Evolutionary conservation across 257 asterid genomes (phyloP).

Genomic region (Ocimum tenuiflorum): DNA sequence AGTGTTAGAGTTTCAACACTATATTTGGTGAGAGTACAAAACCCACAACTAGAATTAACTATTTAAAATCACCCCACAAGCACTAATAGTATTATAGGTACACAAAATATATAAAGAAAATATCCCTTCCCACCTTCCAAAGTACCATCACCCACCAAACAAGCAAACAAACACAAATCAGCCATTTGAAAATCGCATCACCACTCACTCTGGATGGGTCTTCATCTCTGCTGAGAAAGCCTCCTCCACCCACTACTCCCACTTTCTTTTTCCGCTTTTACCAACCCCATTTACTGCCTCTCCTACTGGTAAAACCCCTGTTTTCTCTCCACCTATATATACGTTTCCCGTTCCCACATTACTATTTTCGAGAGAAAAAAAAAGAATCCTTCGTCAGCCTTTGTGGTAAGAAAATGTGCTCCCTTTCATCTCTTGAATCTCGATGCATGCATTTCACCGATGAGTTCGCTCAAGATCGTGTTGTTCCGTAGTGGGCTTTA

Average conservation of each 20-base stretch:
- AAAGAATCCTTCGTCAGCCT: slow-evolving; percentile 10
- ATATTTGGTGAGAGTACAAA: too few species aligned
- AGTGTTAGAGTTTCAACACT: too few species aligned
- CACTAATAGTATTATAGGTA: too few species aligned
- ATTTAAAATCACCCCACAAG: too few species aligned
- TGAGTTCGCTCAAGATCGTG: slow-evolving; percentile 5
- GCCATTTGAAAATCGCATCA: slow-evolving; percentile 31
- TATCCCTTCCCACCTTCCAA: slow-evolving; percentile 7
- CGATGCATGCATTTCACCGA: slow-evolving; percentile 13
- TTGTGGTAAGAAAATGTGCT: slow-evolving; percentile 26
- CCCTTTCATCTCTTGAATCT: slow-evolving; percentile 18
- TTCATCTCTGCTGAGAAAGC: slow-evolving; percentile 44
- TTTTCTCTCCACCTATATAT: slow-evolving; percentile 17
- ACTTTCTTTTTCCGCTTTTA: background rate
- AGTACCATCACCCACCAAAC: slow-evolving; percentile 8
- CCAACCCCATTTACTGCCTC: background rate
- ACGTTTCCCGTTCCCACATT: slow-evolving; percentile 22
- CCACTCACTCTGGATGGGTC: slow-evolving; percentile 77
- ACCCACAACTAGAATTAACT: too few species aligned
- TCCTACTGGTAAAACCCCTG: background rate
- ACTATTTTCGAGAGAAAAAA: slow-evolving; percentile 15
- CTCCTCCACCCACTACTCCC: slow-evolving; percentile 78
- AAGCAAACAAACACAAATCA: slow-evolving; percentile 21
- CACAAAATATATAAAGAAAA: background rate
- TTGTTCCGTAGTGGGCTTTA: background rate